Evolutionary conservation across 2,329 filamentous ascomycete species (phyloP), one percentile per base, ranked within the genome.

Genomic region (Epichloe bromicola): DNA sequence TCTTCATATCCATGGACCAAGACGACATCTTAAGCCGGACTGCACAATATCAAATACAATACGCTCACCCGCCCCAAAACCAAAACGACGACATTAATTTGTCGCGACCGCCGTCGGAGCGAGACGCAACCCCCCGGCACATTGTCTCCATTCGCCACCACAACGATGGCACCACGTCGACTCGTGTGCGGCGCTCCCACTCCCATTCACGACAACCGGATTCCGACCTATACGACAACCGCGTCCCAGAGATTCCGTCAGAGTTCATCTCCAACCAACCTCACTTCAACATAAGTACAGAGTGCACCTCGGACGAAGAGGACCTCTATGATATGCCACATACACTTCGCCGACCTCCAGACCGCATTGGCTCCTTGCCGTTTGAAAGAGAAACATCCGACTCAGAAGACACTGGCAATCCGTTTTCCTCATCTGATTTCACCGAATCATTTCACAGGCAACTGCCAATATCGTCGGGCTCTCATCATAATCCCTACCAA

Each of bases 1-100:
- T 97, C 1, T 96, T 96, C 62, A 77, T 97, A 30, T 80, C 87
- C 44, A 95, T 96, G 90, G 78, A 82, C 40, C 79, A 83, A 38
- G 82, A 94, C 57, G 83, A 93, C 54, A 71, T 93, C 1, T 69
- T 93, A 42, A 78, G 74, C 19, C 77, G 83, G 52, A 93, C 88
- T 11, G 78, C 85, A 6, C 76, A 82, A 54, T 91, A 91, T 63
- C 80, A 87, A 57, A 83, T 91, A 26, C 79, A 84, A 58, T 88
- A 85, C 59, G 66, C 71, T 20, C 57, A 58, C 10, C 54, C 53
- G 12, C 39, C 54, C n/a, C 17, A 26, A 12, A 56, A 54, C 19
- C 56, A 39, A 19, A 10, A 48, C 15, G 33, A 44, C 14, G 51
- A 46, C 36, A 39, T n/a, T 34, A 4, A 38, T 3, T 14, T 14